Conservation (phyloP, 1,284 basidiomycete genomes). For the Thecaphora thlaspeos region DNA sequence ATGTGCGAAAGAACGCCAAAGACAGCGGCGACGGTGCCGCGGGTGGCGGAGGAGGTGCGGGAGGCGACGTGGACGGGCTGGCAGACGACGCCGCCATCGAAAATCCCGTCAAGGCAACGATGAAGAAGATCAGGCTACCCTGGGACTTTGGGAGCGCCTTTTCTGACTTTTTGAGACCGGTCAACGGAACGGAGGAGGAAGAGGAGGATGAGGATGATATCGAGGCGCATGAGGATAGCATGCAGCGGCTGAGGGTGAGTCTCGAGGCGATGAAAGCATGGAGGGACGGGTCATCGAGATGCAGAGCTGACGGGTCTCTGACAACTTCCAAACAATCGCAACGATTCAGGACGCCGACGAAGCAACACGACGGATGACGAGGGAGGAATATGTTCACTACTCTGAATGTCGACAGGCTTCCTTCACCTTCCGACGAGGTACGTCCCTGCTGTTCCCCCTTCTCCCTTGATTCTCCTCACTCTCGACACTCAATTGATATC, state of each 20-base stretch:
- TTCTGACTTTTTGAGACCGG: slow-evolving; percentile 62
- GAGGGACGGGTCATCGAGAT: no score
- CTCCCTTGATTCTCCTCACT: no score
- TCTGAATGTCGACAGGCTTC: slow-evolving; percentile 95
- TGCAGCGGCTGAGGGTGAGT: slow-evolving; percentile 72
- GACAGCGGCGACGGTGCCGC: slow-evolving; percentile 68
- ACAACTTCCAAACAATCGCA: no score
- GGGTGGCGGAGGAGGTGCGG: slow-evolving; percentile 64
- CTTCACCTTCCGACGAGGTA: slow-evolving; percentile 93
- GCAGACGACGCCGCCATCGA: slow-evolving; percentile 23
- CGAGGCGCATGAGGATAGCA: slow-evolving; percentile 90
- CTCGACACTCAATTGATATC: no score
- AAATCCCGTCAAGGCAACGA: slow-evolving; percentile 74
- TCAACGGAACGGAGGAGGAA: slow-evolving; percentile 78
- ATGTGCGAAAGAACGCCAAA: slow-evolving; percentile 91
- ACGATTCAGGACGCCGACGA: slow-evolving; percentile 73
- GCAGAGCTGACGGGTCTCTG: no score
- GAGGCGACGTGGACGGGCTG: slow-evolving; percentile 20
- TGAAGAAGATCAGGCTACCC: slow-evolving; percentile 89
- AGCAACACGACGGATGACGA: slow-evolving; percentile 89
- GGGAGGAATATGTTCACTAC: slow-evolving; percentile 95
- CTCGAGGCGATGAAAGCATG: no score
- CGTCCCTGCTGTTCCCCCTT: slow-evolving; percentile 14
- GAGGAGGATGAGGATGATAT: slow-evolving; percentile 84
- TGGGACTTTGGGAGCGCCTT: slow-evolving; percentile 95